Evolutionary conservation across 176 grass and related monocot genomes (phyloP).

Genomic region (Otatea glauca): DNA sequence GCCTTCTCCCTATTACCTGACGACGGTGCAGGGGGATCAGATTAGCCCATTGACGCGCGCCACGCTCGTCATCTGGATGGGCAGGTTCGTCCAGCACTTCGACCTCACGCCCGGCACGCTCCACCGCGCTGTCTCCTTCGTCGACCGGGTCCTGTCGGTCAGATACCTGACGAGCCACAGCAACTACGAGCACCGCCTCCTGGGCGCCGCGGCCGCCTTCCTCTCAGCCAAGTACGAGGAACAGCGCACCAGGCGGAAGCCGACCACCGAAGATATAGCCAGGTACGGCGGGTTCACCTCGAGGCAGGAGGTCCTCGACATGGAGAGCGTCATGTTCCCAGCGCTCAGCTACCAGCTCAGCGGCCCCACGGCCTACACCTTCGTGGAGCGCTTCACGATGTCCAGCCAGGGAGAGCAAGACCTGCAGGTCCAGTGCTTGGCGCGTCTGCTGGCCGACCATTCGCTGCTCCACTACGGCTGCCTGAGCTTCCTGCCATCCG

Average conservation of each 20-base stretch:
- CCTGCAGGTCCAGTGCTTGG: background rate
- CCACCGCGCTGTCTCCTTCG: background rate
- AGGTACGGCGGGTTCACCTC: background rate
- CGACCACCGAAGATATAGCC: background rate
- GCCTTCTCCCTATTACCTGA: conserved; percentile 16
- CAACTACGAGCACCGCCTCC: background rate
- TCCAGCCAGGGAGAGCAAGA: background rate
- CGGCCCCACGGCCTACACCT: background rate
- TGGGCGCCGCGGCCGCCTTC: background rate
- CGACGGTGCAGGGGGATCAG: background rate
- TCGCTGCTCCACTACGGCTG: background rate
- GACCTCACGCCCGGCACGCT: background rate
- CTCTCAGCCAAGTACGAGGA: background rate
- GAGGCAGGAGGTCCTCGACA: background rate
- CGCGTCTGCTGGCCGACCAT: background rate
- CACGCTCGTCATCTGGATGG: background rate
- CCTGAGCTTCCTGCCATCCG: background rate
- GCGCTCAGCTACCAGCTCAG: background rate
- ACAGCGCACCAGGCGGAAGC: background rate
- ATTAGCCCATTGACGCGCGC: background rate
- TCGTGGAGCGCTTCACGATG: background rate
- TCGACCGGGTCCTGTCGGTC: background rate
- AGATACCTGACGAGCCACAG: background rate
- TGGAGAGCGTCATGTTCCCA: background rate
- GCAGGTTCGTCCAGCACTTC: background rate